phyloP scores from a whole-genome alignment of 2,329 filamentous ascomycete genomes.

The Rhexocercosporidium sp. region DNA sequence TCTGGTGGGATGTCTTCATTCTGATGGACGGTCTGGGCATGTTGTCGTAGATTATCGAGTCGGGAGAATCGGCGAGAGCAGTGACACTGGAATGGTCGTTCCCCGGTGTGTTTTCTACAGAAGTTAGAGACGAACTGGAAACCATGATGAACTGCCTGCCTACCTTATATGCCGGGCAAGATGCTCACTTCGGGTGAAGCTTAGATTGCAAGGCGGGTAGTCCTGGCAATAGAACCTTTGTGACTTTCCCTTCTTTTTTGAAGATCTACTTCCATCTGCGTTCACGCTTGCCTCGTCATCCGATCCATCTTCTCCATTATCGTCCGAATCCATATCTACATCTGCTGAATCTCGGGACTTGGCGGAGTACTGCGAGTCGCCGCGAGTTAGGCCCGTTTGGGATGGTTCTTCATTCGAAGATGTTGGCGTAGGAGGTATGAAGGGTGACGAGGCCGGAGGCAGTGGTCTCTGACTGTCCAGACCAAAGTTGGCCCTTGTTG shows the following conservation, averaged over 20 bases:
- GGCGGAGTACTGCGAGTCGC: slow-evolving; percentile 64
- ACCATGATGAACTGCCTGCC: slow-evolving; percentile 38
- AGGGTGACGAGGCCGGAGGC: slow-evolving; percentile 56
- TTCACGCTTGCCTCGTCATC: slow-evolving; percentile 67
- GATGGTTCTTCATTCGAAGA: slow-evolving; percentile 52
- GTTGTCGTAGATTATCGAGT: slow-evolving; percentile 92
- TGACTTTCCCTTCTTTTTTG: slow-evolving; percentile 91
- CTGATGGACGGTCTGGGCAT: slow-evolving; percentile 96
- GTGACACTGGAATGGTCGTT: slow-evolving; percentile 95
- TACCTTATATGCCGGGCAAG: slow-evolving; percentile 92
- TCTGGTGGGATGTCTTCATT: slow-evolving; percentile 96
- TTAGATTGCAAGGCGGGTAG: slow-evolving; percentile 90
- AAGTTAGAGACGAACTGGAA: slow-evolving; percentile 34
- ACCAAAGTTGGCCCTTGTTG: slow-evolving; percentile 63
- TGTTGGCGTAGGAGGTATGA: slow-evolving; percentile 51
- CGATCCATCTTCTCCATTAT: slow-evolving; percentile 59
- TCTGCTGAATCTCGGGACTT: slow-evolving; percentile 70
- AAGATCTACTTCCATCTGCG: slow-evolving; percentile 67
- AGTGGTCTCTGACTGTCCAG: slow-evolving; percentile 58
- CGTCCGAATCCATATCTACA: slow-evolving; percentile 71
- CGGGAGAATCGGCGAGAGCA: slow-evolving; percentile 92
- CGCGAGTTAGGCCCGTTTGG: slow-evolving; percentile 52
- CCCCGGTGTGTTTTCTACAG: slow-evolving; percentile 90
- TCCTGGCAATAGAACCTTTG: slow-evolving; percentile 96
- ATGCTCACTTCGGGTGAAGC: slow-evolving; percentile 96